phyloP scores from a whole-genome alignment of 352 stramenopile genomes.

The Phytophthora pluvialis region DNA sequence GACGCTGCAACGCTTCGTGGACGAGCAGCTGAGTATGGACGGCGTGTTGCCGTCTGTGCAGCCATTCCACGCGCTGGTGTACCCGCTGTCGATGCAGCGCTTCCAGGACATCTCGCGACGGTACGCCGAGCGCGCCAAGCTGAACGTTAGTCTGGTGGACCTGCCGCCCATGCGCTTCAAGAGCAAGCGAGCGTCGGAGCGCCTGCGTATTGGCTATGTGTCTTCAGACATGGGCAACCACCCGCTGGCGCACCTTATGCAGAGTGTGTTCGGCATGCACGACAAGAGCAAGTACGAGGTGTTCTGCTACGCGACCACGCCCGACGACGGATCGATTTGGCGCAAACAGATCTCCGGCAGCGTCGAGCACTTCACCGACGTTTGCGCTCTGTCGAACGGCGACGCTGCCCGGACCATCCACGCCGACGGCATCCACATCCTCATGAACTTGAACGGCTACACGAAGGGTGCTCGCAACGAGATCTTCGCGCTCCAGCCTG shows the following conservation, averaged over 20 bases:
- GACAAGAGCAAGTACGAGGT: constrained; percentile 88
- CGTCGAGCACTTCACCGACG: constrained; percentile 90
- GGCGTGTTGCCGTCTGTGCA: constrained; percentile 88
- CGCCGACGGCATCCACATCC: constrained; percentile 87
- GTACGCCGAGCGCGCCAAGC: constrained; percentile 85
- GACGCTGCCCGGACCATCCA: constrained; percentile 87
- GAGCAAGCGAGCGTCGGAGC: constrained; percentile 68
- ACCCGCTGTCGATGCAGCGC: constrained; percentile 83
- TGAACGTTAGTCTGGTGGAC: constrained; percentile 90
- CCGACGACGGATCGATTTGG: constrained; percentile 84
- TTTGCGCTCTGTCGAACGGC: constrained; percentile 65
- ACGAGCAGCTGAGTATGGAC: constrained; percentile 63
- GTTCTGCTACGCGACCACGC: constrained; percentile 89
- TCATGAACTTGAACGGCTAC: constrained; percentile 95
- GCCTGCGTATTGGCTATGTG: constrained; percentile 89
- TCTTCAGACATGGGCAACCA: constrained; percentile 94
- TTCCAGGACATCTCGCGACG: constrained; percentile 80
- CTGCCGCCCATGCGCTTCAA: constrained; percentile 74
- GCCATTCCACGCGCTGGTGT: constrained; percentile 93
- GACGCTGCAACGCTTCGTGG: constrained; percentile 66
- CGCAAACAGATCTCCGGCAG: constrained; percentile 81
- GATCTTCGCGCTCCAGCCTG: constrained; percentile 92
- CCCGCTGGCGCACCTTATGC: constrained; percentile 92
- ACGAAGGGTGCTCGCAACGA: constrained; percentile 93
- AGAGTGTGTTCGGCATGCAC: constrained; percentile 92